Evolutionary conservation across 495 filamentous ascomycete species (phyloP), one percentile per base, ranked within the genome.

Genomic region (Sporormia fimetaria): DNA sequence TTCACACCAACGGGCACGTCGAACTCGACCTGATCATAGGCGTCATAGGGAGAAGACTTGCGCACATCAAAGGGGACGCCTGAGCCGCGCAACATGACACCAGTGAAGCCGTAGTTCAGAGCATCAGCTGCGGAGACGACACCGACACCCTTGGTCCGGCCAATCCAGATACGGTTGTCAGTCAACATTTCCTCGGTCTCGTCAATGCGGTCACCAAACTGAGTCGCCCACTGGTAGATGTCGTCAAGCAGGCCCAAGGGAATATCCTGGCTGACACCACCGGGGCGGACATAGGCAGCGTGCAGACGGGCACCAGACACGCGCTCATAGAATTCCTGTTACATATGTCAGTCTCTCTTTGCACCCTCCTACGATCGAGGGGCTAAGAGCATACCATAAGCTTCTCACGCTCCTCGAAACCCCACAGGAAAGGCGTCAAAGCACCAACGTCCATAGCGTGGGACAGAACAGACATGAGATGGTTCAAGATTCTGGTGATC

Each of bases 371-470:
- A 8, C 16, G 12, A 2, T 20, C 12, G 5, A n/a, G n/a, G 5
- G 23, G 7, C 4, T 27, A 15, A 29, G 23, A 65, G 28, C 58
- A 11, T 44, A 65, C 88, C 92, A 99, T 99, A 30, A 99, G 68
- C 71, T 99, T 99, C 67, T 99, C 92, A 71, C 92, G 80, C 65
- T 99, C 92, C 67, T 99, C 92, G 63, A 99, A 99, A 16, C 92
- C 92, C 92, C 92, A 99, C 66, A 99, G 63, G 73, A 99, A 99
- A 42, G 92, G 92, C 37, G 92, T 99, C 53, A 99, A 63, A 38
- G 92, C 92, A 58, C 92, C 92, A 59, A 99, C 92, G 63, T 99
- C 90, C 92, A 99, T 99, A 60, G 92, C 92, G 68, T 99, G 92
- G 24, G 85, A 92, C 32, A 99, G 70, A 33, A 99, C 75, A 34